Evolutionary conservation across 768 basidiomycete species (phyloP), one percentile per base, ranked within the genome.

Genomic region (Tephrocybe sp.): DNA sequence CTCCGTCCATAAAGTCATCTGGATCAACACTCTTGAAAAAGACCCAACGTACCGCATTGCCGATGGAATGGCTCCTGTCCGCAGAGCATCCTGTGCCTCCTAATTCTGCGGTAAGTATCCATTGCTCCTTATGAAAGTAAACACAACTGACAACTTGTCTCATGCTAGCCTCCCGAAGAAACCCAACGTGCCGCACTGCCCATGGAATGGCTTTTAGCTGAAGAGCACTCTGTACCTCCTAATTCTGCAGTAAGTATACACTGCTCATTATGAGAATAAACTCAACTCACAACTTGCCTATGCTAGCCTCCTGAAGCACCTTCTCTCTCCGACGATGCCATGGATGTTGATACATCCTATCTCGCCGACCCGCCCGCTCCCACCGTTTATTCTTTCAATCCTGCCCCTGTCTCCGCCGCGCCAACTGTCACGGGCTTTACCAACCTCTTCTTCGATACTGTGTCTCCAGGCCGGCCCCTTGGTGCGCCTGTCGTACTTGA

Each of bases 301-400:
- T 59, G 62, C 62, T 62, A 75, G 71, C 70, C 67, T 43, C 68
- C 70, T 15, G 66, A 68, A 52, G 62, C 67, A 37, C 64, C 73
- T 13, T 76, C 78, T 43, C 73, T 77, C 23, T 69, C 68, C 36
- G 79, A 82, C 57, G 76, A 88, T 64, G 84, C 83, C 24, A 92
- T 91, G 90, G 90, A 92, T 55, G 77, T 91, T 29, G 90, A 92
- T 61, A 75, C 77, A 15, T 79, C 79, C 16, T 76, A 70, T 51
- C 62, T 65, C 39, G 66, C 70, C 41, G 63, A 69, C 59, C 50
- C 64, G 45, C 59, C 64, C 33, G 59, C 57, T 23, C 49, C 55
- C 40, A 55, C 49, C 49, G 64, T 52, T 19, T 61, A 65, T 48
- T 64, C 58, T 46, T 70, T 65, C 50, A 65, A 68, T 45, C 70